Evolutionary conservation across 129 eudicot genomes (phyloP), one percentile per base, ranked within the genome.

Genomic region (Cynara cardunculus): DNA sequence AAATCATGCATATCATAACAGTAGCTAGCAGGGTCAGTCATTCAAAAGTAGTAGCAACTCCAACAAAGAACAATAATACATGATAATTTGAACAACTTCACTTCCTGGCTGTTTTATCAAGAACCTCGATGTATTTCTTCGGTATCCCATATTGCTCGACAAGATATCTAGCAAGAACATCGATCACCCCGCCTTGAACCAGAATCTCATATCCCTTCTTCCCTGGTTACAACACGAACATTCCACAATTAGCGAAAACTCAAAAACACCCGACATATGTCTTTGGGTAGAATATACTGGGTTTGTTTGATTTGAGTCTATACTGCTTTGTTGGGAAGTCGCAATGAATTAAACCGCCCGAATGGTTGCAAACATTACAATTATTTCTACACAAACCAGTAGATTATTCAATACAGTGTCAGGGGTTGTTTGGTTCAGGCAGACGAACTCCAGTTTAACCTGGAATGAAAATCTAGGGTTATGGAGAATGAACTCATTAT

Each of bases 121-220:
- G 84, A 73, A 95, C 97, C 82, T 95, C 97, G 31, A 95, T 95
- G 81, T 81, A 95, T 76, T 87, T 88, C 87, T 95, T 95, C 4
- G 97, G 99, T 59, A 95, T 84, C 72, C 94, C 96, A 61, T 92
- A 92, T 67, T 92, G 97, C 53, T 95, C 97, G 77, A 95, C 88
- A 7, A 95, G 91, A 89, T 92, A 91, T 87, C 85, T 95, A 25
- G 94, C 99, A 73, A 95, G 95, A 59, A 87, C 92, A 78, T 92
- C 99, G 49, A 92, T 89, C 77, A 95, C 99, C 39, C 99, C 97
- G 0, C 99, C 97, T 83, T 95, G 99, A 70, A 95, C 93, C 83
- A 92, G 81, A 69, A 95, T 97, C 78, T 95, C 97, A 7, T 85
- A 83, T 28, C 97, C 99, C 79, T 95, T 95, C 83, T 95, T 95